Evolutionary conservation across 2,329 filamentous ascomycete genomes (phyloP).

Genomic region (Monosporascus cannonballus): DNA sequence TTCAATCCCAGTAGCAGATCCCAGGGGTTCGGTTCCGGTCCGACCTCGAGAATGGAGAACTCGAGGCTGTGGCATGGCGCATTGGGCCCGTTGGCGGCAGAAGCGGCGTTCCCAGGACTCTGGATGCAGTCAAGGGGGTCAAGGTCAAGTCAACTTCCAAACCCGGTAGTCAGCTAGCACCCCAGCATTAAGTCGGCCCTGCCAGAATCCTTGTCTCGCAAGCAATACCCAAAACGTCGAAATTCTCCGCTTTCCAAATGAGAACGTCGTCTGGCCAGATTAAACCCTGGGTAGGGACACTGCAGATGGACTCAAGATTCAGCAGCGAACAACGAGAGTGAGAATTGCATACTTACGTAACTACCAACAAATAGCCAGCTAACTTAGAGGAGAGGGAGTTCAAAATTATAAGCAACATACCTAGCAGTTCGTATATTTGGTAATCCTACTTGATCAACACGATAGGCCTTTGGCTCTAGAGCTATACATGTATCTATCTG

Average conservation of each 20-base stretch:
- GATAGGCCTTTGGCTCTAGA: too few species aligned
- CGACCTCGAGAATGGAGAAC: background rate
- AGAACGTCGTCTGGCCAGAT: background rate
- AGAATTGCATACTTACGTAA: too few species aligned
- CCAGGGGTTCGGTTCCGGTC: conserved; percentile 13
- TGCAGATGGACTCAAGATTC: background rate
- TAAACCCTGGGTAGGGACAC: background rate
- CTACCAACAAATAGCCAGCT: too few species aligned
- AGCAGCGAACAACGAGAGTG: background rate
- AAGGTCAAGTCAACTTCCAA: background rate
- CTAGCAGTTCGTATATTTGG: too few species aligned
- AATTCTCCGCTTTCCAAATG: conserved; percentile 1
- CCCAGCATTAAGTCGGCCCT: background rate
- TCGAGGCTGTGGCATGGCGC: background rate
- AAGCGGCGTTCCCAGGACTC: background rate
- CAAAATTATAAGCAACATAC: too few species aligned
- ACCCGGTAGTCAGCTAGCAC: background rate
- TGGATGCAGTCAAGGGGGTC: background rate
- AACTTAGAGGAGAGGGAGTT: too few species aligned
- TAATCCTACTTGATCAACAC: too few species aligned
- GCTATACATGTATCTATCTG: too few species aligned
- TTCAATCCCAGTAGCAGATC: conserved; percentile 17
- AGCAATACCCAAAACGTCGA: conserved; percentile 12
- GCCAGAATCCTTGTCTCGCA: conserved; percentile 7
- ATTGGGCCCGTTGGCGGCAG: background rate